These are phyloP conservation scores for Chlorella sp. DNA, from an alignment of 139 green algal genomes.

Conservation along the genomic window DNA sequence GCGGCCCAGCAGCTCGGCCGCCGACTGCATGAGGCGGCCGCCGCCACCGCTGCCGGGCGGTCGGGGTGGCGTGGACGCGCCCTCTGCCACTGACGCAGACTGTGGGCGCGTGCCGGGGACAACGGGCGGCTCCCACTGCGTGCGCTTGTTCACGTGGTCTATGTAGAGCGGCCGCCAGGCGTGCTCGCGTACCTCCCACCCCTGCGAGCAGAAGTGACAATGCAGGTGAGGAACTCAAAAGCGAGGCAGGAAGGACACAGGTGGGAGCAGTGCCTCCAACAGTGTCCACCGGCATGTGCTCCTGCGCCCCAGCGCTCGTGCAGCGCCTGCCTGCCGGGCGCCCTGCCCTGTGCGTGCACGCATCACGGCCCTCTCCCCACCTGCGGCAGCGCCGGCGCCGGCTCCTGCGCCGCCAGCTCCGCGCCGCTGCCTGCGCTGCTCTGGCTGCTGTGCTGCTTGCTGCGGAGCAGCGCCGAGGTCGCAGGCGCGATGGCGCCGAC, in stretches of 20 bases:
- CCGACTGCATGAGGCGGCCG: constrained; percentile 15
- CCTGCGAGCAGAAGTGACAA: constrained; percentile 47
- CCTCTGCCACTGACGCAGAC: too few species aligned
- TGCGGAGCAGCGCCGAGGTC: constrained; percentile 26
- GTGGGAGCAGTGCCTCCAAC: too few species aligned
- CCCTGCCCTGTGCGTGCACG: background rate
- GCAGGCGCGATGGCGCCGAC: constrained; percentile 23
- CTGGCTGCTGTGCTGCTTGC: background rate
- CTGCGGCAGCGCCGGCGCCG: background rate
- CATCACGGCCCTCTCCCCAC: background rate
- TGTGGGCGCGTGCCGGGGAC: too few species aligned
- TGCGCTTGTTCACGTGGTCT: constrained; percentile 91
- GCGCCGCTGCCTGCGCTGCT: constrained; percentile 8
- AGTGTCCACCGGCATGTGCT: too few species aligned
- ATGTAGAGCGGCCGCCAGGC: constrained; percentile 90
- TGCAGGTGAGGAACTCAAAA: too few species aligned
- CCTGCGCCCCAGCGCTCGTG: too few species aligned
- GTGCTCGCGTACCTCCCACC: constrained; percentile 91
- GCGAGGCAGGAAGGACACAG: too few species aligned
- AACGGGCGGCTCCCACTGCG: constrained; percentile 66
- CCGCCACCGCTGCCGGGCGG: background rate
- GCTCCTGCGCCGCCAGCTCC: constrained; percentile 10
- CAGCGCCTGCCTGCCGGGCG: too few species aligned
- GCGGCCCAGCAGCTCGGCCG: constrained; percentile 10
- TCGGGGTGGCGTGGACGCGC: too few species aligned